A percentile compares a stretch with the other conserved stretches of the same genome.
Evolutionary conservation across 257 asterid genomes (phyloP).

Genomic region (Solanum sitiens): DNA sequence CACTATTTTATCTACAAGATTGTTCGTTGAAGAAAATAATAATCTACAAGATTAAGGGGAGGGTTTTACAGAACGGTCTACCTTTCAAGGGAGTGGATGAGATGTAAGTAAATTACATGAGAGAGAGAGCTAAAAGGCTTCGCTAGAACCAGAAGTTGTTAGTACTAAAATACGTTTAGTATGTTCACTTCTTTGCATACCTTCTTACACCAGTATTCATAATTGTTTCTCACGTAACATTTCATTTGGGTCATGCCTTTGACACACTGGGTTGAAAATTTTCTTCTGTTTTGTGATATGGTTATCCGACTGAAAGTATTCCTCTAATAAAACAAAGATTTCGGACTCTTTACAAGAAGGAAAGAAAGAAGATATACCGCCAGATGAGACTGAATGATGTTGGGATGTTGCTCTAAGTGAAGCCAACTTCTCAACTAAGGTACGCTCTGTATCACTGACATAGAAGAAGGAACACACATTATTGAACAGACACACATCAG

Average conservation of each 20-base stretch:
- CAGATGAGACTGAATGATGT: constrained; percentile 14
- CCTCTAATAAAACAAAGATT: not conserved
- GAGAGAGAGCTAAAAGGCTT: not conserved
- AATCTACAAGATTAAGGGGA: not conserved
- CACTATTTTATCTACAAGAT: not conserved
- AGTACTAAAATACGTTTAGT: not conserved
- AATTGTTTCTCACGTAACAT: not conserved
- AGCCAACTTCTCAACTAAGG: constrained; percentile 68
- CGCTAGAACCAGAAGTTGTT: not conserved
- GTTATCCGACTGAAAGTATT: not conserved
- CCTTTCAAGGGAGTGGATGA: not conserved
- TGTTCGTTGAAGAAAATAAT: not conserved
- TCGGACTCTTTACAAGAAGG: not conserved
- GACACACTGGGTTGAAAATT: not conserved
- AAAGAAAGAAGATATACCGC: constrained; percentile 14
- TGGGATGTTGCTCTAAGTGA: constrained; percentile 40
- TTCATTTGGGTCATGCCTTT: not conserved
- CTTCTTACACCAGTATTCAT: not conserved
- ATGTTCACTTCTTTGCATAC: not conserved
- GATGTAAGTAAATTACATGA: not conserved
- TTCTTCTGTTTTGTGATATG: not conserved
- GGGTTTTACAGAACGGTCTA: not conserved
- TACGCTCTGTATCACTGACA: constrained; percentile 66
- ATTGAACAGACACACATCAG: not conserved
- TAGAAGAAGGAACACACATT: not conserved